Percentiles rank a stretch among this genome's conserved stretches.
Conservation (phyloP, 495 filamentous ascomycete genomes). For the Trichoderma orchidacearum region DNA sequence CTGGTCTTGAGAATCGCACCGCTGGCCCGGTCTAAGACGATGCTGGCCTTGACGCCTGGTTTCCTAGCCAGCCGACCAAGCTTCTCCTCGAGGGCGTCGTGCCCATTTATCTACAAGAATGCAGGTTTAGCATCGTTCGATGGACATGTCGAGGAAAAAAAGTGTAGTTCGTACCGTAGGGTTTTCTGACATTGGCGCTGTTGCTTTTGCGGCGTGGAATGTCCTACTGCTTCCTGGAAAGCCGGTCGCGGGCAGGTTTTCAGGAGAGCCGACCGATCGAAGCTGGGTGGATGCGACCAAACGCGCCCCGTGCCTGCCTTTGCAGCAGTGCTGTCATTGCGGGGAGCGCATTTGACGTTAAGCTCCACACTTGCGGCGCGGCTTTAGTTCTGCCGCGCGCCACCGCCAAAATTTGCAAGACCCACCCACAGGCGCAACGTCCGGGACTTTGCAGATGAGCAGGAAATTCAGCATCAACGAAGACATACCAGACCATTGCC, state of each 20-base stretch:
- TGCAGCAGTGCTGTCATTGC: too few species aligned
- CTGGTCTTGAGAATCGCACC: conserved; percentile 50
- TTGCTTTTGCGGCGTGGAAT: background rate
- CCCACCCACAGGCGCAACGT: background rate
- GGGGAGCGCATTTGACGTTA: background rate
- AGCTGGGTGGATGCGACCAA: background rate
- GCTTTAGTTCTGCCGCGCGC: conserved; percentile 17
- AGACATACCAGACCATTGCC: background rate
- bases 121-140: too few species aligned
- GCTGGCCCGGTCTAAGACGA: conserved; percentile 43
- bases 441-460: background rate
- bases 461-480: background rate
- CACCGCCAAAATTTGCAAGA: conserved; percentile 33
- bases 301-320: too few species aligned
- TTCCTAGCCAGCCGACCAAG: conserved; percentile 49
- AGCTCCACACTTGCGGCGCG: background rate
- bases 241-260: too few species aligned
- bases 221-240: too few species aligned
- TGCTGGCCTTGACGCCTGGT: conserved; percentile 48
- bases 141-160: background rate
- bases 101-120: conserved; percentile 7
- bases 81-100: conserved; percentile 30
- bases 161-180: background rate
- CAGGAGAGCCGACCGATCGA: too few species aligned
- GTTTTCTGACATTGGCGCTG: background rate